Percentiles rank a stretch among this genome's conserved stretches.
phyloP scores from a whole-genome alignment of 129 eudicot genomes.

The Tanacetum coccineum region DNA sequence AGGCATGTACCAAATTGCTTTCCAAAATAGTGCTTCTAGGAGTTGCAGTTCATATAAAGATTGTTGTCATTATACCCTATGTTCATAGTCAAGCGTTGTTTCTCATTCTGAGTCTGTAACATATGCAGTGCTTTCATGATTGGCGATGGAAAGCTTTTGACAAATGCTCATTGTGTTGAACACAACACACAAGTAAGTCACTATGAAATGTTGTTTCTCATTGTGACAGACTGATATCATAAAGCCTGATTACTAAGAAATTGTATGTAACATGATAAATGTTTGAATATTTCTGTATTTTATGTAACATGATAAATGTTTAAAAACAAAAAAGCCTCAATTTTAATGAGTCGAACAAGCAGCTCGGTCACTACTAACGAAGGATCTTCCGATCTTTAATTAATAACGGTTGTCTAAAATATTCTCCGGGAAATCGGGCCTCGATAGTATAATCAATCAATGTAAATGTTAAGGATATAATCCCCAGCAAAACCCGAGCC shows the following conservation, averaged over 20 bases:
- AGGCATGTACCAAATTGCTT: slow-evolving; percentile 53
- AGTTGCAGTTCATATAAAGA: slow-evolving; percentile 1
- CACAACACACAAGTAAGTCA: slow-evolving; percentile 73
- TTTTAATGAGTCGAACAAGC: too few relatives aligned
- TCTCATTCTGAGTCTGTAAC: slow-evolving; percentile 6
- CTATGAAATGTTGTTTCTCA: background rate
- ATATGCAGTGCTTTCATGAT: slow-evolving; percentile 95
- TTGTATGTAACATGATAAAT: background rate
- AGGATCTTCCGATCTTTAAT: too few relatives aligned
- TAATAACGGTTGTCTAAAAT: too few relatives aligned
- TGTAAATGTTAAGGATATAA: too few relatives aligned
- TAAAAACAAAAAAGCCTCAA: too few relatives aligned
- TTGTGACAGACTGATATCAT: too few relatives aligned
- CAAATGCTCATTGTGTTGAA: slow-evolving; percentile 99
- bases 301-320: too few relatives aligned
- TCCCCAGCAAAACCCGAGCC: too few relatives aligned
- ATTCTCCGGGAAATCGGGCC: too few relatives aligned
- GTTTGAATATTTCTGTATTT: background rate
- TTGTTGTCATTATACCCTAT: slow-evolving; percentile 10
- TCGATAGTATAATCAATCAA: too few relatives aligned
- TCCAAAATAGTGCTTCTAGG: slow-evolving; percentile 10
- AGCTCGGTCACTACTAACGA: too few relatives aligned
- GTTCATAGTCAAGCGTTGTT: slow-evolving; percentile 1
- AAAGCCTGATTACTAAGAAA: too few relatives aligned
- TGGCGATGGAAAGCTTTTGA: slow-evolving; percentile 93